Percentiles rank a stretch among this genome's conserved stretches.
Evolutionary conservation across 192 early-diverging fungal species (phyloP).

Genomic region (Entrophospora sp.): DNA sequence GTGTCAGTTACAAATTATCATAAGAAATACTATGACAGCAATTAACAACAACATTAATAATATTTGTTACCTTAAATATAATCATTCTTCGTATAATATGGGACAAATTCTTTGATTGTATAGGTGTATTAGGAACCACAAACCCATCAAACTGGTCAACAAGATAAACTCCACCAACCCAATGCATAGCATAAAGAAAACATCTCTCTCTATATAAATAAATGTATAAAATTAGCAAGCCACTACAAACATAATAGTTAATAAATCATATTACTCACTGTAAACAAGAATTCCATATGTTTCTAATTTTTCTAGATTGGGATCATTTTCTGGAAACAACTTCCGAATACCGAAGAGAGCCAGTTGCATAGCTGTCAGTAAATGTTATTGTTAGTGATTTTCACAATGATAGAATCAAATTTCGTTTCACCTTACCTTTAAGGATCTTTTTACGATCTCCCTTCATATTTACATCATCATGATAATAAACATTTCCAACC

Average conservation of each 20-base stretch:
- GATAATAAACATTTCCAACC: background rate
- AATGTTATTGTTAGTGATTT: background rate
- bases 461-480: background rate
- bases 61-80: background rate
- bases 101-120: background rate
- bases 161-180: background rate
- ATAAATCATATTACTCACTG: background rate
- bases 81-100: background rate
- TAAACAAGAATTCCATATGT: background rate
- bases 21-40: background rate
- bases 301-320: background rate
- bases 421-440: background rate
- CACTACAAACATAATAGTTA: background rate
- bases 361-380: background rate
- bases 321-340: background rate
- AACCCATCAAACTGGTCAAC: background rate
- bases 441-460: background rate
- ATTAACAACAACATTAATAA: background rate
- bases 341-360: background rate
- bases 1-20: background rate
- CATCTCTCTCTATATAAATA: background rate
- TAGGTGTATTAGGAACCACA: background rate
- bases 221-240: background rate
- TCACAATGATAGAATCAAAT: background rate
- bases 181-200: background rate